A percentile compares a stretch with the other conserved stretches of the same genome.
Evolutionary conservation across 192 early-diverging fungal genomes (phyloP).

Genomic region (Umbelopsis ramanniana): DNA sequence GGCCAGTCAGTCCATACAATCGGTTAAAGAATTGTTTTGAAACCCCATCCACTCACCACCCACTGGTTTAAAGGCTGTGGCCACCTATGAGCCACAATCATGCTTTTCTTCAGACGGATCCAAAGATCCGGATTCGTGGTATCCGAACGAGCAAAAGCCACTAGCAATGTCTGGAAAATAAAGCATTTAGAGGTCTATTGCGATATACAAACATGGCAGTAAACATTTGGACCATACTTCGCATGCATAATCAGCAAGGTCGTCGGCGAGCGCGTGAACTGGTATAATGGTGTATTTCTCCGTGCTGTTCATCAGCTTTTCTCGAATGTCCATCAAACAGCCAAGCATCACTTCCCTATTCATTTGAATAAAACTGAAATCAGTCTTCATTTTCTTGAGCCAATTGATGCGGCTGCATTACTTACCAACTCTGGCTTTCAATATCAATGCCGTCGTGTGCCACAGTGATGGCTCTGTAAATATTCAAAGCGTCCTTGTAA

Average conservation of each 20-base stretch:
- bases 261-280: slow-evolving; percentile 50
- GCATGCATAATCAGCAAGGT: slow-evolving; percentile 65
- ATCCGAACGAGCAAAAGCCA: slow-evolving; percentile 66
- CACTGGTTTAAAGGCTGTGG: slow-evolving; percentile 66
- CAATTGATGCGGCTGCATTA: neutral
- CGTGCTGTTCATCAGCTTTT: slow-evolving; percentile 55
- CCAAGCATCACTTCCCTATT: slow-evolving; percentile 60
- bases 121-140: slow-evolving; percentile 57
- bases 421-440: slow-evolving; percentile 59
- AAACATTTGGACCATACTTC: slow-evolving; percentile 52
- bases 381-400: neutral
- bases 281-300: slow-evolving; percentile 45
- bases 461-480: slow-evolving; percentile 64
- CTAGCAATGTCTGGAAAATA: slow-evolving; percentile 60
- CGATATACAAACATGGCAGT: neutral
- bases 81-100: slow-evolving; percentile 58
- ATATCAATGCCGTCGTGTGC: slow-evolving; percentile 55
- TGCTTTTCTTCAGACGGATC: slow-evolving; percentile 52
- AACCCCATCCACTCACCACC: slow-evolving; percentile 56
- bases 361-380: slow-evolving; percentile 19
- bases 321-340: slow-evolving; percentile 66
- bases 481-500: slow-evolving; percentile 71
- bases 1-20: slow-evolving; percentile 6
- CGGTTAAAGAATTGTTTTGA: neutral
- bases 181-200: no score